Percentiles rank a stretch among this genome's conserved stretches.
These are phyloP conservation scores for Puccinia brachypodii DNA, from an alignment of 1,284 basidiomycete genomes.

Conservation along the genomic window DNA sequence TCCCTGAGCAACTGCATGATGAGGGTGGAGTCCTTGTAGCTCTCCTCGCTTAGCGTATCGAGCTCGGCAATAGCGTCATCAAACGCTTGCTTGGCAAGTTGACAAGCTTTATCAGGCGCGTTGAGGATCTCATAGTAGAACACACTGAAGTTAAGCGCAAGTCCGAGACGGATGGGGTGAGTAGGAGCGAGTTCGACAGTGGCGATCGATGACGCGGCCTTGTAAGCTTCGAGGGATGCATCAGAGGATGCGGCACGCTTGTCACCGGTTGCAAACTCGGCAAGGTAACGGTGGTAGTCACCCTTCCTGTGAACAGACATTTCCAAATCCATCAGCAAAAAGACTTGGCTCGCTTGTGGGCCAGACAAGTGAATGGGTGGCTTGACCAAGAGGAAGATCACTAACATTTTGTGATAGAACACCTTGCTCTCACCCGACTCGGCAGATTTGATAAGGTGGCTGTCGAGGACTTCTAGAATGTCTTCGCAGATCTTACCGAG, in stretches of 20 bases:
- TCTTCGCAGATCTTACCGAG: conserved; percentile 56
- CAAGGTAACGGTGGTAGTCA: conserved; percentile 62
- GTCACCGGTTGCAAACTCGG: conserved; percentile 60
- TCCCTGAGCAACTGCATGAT: conserved; percentile 61
- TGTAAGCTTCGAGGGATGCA: conserved; percentile 59
- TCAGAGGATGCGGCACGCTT: conserved; percentile 54
- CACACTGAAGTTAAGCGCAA: conserved; percentile 61
- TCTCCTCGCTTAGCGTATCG: conserved; percentile 61
- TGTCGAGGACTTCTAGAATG: conserved; percentile 56
- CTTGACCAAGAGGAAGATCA: not conserved
- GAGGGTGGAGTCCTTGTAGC: conserved; percentile 60
- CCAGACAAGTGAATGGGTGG: not conserved
- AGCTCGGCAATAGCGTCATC: conserved; percentile 62
- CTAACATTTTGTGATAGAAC: conserved; percentile 57
- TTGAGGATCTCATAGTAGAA: conserved; percentile 62
- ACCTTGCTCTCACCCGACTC: conserved; percentile 56
- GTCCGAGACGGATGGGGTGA: conserved; percentile 60
- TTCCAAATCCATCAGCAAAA: no score
- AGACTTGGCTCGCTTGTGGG: no score
- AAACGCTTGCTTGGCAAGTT: conserved; percentile 61
- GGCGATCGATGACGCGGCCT: conserved; percentile 59
- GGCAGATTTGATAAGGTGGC: conserved; percentile 57
- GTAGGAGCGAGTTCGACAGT: conserved; percentile 60
- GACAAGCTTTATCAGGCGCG: conserved; percentile 60
- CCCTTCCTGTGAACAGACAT: conserved; percentile 60